Evolutionary conservation across 257 asterid species (phyloP), one percentile per base, ranked within the genome.

Genomic region (Striga asiatica): DNA sequence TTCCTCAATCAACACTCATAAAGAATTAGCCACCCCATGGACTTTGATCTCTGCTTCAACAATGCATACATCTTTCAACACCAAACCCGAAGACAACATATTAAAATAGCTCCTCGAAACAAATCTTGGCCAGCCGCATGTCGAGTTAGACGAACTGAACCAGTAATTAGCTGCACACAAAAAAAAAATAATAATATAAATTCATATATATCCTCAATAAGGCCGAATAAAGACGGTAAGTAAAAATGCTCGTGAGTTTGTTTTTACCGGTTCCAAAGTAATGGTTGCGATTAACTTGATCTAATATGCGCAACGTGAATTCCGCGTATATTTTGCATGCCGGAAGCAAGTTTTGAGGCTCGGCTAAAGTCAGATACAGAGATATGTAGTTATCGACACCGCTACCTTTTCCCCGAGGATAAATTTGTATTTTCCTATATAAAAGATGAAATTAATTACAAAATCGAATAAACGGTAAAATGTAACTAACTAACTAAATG

Each of bases 81-180:
- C 63, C 55, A 69, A 72, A 13, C 85, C 78, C 8, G 34, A 4
- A 5, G 48, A 21, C 1, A 74, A 31, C 62, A 11, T 32, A 50
- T 66, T 57, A 54, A 85, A 72, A 60, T 67, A 70, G 32, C 18
- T 66, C n/a, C 71, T 54, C 1, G 82, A 71, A 31, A 79, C 62
- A 37, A 71, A 85, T 70, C 82, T 67, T 56, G 78, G 79, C 89
- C 89, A 82, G 13, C 93, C 95, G 24, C 76, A 65, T 11, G 64
- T 51, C 6, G 74, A 28, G 39, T 41, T 72, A 14, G 79, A 57
- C 37, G 68, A 54, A 54, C 78, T 67, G 74, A 78, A 87, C 96
- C 89, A 86, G 27, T 70, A 73, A 34, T 60, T 78, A 53, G 67
- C 96, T 87, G 87, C 83, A 77, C 2, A 23, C 56, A 50, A 23